These are phyloP conservation scores for Aspergillus ruber DNA, from an alignment of 2,329 filamentous ascomycete genomes.

Conservation along the genomic window DNA sequence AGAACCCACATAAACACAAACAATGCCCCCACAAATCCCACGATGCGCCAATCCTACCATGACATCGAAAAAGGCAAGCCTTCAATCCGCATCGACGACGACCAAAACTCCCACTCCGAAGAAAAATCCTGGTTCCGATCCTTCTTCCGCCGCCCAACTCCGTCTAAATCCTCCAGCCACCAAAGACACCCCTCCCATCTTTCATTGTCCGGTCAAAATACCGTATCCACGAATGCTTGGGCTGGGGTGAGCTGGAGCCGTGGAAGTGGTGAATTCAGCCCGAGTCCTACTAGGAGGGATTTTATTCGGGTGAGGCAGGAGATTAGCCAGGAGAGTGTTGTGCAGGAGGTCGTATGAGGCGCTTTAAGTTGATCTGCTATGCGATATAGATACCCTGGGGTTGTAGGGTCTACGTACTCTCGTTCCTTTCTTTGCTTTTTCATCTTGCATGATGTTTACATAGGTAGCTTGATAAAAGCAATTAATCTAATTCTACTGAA, in stretches of 20 bases:
- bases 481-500: background rate
- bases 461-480: background rate
- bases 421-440: background rate
- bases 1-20: conserved; percentile 7
- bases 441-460: background rate
- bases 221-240: conserved; percentile 27
- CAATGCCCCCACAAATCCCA: background rate
- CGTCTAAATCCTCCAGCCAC: conserved; percentile 1
- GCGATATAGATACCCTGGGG: background rate
- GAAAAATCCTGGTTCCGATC: conserved; percentile 9
- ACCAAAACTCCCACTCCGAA: background rate
- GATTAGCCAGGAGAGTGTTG: conserved; percentile 27
- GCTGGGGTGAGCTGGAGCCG: conserved; percentile 20
- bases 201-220: conserved; percentile 16
- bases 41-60: conserved; percentile 1
- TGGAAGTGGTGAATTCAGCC: conserved; percentile 16
- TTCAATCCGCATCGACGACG: conserved; percentile 1
- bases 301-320: conserved; percentile 29
- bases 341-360: conserved; percentile 5
- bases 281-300: conserved; percentile 7
- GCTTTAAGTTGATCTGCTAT: background rate
- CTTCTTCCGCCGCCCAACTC: conserved; percentile 7
- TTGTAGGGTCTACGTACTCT: background rate
- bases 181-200: conserved; percentile 9
- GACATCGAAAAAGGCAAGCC: conserved; percentile 18